These are phyloP conservation scores for Colletotrichum cereale DNA, from an alignment of 2,329 filamentous ascomycete genomes.

Conservation along the genomic window DNA sequence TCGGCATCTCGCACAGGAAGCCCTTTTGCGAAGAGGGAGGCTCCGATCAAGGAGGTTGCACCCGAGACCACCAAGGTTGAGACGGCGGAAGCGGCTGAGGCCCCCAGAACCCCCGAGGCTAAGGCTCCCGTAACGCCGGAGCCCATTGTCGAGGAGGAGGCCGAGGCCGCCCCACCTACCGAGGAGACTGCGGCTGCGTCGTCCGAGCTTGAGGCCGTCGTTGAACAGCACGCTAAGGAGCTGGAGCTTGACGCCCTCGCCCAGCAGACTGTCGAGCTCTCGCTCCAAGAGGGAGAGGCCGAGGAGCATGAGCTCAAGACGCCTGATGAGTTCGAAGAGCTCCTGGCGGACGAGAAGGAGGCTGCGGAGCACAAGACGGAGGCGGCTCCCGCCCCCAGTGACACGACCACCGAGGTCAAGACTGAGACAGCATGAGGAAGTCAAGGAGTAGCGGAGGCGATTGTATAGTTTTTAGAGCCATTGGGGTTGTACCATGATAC, in stretches of 20 bases:
- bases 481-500: conserved; percentile 41
- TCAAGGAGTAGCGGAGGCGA: conserved; percentile 9
- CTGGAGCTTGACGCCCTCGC: conserved; percentile 10
- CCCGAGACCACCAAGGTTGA: conserved; percentile 38
- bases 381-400: not conserved
- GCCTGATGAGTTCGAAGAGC: conserved; percentile 39
- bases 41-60: conserved; percentile 22
- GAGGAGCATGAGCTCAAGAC: conserved; percentile 35
- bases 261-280: conserved; percentile 24
- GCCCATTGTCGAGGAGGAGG: conserved; percentile 24
- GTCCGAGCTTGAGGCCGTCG: conserved; percentile 10
- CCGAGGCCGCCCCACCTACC: conserved; percentile 11
- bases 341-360: conserved; percentile 26
- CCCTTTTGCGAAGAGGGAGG: conserved; percentile 23
- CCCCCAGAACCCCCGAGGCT: conserved; percentile 16
- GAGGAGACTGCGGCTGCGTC: conserved; percentile 36
- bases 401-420: conserved; percentile 19
- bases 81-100: conserved; percentile 39
- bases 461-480: conserved; percentile 38
- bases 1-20: conserved; percentile 25
- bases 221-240: conserved; percentile 24
- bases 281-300: conserved; percentile 20
- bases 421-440: conserved; percentile 25
- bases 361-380: conserved; percentile 10
- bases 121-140: conserved; percentile 32